These are phyloP conservation scores for Mycena epipterygia DNA, from an alignment of 768 basidiomycete genomes.

Conservation along the genomic window DNA sequence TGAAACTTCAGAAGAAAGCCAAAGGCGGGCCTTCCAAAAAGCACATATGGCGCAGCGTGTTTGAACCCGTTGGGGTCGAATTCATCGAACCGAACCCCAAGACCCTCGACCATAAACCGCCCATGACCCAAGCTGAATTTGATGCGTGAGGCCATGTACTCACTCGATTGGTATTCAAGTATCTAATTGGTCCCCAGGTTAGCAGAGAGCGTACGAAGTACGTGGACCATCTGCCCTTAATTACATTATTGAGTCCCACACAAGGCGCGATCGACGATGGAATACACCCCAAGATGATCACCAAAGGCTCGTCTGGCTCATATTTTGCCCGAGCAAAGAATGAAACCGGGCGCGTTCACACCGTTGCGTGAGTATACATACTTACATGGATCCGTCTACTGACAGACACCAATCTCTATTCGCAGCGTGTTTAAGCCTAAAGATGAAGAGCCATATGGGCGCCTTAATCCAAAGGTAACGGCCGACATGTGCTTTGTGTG, in stretches of 20 bases:
- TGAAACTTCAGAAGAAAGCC: constrained; percentile 85
- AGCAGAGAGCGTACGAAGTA: constrained; percentile 29
- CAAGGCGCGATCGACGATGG: constrained; percentile 78
- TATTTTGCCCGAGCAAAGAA: constrained; percentile 91
- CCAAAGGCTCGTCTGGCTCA: constrained; percentile 90
- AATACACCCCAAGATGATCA: constrained; percentile 91
- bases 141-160: too few relatives aligned
- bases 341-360: constrained; percentile 78
- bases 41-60: constrained; percentile 86
- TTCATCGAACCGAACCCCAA: constrained; percentile 57
- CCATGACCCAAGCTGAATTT: constrained; percentile 82
- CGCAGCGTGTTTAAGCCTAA: constrained; percentile 92
- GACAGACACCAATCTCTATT: neutral
- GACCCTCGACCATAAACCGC: constrained; percentile 84
- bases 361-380: constrained; percentile 76
- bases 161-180: too few relatives aligned
- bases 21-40: constrained; percentile 71
- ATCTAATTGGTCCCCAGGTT: too few relatives aligned
- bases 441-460: constrained; percentile 91
- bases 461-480: constrained; percentile 85
- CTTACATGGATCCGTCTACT: neutral
- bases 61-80: constrained; percentile 60
- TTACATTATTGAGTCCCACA: constrained; percentile 41
- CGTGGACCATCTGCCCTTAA: constrained; percentile 71
- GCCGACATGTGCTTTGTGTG: neutral